Conservation (phyloP, 139 green algal genomes). For the Chlamydomonas urium region DNA sequence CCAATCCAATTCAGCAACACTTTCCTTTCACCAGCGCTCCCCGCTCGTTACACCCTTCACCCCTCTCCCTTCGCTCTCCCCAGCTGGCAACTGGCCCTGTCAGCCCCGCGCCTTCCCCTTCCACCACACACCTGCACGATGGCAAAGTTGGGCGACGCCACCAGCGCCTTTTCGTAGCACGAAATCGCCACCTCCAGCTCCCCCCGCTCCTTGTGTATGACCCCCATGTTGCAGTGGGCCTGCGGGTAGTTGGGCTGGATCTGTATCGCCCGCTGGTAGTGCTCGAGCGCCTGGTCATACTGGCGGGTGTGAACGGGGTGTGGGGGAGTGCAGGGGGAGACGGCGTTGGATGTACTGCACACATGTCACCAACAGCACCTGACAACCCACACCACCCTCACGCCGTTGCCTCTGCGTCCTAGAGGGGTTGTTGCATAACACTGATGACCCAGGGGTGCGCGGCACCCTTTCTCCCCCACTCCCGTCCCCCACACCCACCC, state of each 20-base stretch:
- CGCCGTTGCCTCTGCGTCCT: too few relatives aligned
- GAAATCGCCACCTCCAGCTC: slow-evolving; percentile 69
- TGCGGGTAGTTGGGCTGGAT: slow-evolving; percentile 55
- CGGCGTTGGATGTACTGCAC: too few relatives aligned
- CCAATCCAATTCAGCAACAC: not conserved
- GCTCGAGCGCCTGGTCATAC: slow-evolving; percentile 25
- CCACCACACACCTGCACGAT: slow-evolving; percentile 39
- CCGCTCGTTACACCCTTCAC: not conserved
- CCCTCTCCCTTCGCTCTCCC: not conserved
- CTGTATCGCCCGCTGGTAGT: slow-evolving; percentile 35
- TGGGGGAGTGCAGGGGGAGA: not conserved
- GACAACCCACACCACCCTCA: too few relatives aligned
- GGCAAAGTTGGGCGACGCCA: slow-evolving; percentile 54
- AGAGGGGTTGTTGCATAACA: too few relatives aligned
- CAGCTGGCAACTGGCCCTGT: not conserved
- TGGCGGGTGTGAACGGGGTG: not conserved
- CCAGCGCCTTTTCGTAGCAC: slow-evolving; percentile 76
- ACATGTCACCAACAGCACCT: too few relatives aligned
- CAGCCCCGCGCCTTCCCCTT: not conserved
- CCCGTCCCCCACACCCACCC: too few relatives aligned
- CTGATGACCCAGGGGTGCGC: too few relatives aligned
- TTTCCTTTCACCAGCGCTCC: too few relatives aligned
- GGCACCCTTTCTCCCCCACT: too few relatives aligned
- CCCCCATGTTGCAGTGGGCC: slow-evolving; percentile 90
- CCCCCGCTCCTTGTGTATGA: slow-evolving; percentile 68